Evolutionary conservation across 331 rosid species (phyloP).

Genomic region (Arachis monticola): DNA sequence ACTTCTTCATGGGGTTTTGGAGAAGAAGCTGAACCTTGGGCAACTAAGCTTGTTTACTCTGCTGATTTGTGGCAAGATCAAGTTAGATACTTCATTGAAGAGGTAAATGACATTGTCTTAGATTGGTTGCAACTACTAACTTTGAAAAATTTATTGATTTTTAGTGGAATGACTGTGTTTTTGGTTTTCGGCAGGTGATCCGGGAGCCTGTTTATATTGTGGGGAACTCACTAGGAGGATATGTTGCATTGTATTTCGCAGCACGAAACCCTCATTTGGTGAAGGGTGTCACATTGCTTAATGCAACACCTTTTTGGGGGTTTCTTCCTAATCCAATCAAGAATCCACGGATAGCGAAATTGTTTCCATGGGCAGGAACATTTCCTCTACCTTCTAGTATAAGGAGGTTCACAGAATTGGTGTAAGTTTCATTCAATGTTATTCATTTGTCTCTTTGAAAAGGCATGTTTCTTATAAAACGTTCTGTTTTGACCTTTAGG

Average conservation of each 20-base stretch:
- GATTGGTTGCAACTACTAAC: conserved; percentile 7
- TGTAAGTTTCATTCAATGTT: conserved; percentile 53
- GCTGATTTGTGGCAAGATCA: conserved; percentile 93
- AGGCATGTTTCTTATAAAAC: background rate
- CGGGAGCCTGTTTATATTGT: conserved; percentile 89
- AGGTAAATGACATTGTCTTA: conserved; percentile 58
- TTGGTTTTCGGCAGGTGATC: conserved; percentile 61
- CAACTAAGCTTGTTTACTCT: conserved; percentile 87
- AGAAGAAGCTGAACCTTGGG: conserved; percentile 92
- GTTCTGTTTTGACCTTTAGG: conserved; percentile 43
- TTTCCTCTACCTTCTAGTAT: conserved; percentile 80
- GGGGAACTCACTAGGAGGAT: conserved; percentile 97
- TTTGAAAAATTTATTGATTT: background rate
- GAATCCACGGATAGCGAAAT: conserved; percentile 70
- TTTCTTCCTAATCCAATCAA: conserved; percentile 79
- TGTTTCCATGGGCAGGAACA: conserved; percentile 85
- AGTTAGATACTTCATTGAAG: conserved; percentile 84
- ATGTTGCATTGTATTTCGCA: conserved; percentile 88
- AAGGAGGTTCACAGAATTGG: conserved; percentile 70
- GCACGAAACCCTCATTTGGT: conserved; percentile 87
- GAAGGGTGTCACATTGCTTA: conserved; percentile 91
- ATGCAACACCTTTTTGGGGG: conserved; percentile 99
- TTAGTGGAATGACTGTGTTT: background rate
- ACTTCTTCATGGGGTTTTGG: conserved; percentile 86
- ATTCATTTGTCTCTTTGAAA: background rate